Conservation (phyloP, 2,329 filamentous ascomycete genomes). For the Paecilomyces sp. region DNA sequence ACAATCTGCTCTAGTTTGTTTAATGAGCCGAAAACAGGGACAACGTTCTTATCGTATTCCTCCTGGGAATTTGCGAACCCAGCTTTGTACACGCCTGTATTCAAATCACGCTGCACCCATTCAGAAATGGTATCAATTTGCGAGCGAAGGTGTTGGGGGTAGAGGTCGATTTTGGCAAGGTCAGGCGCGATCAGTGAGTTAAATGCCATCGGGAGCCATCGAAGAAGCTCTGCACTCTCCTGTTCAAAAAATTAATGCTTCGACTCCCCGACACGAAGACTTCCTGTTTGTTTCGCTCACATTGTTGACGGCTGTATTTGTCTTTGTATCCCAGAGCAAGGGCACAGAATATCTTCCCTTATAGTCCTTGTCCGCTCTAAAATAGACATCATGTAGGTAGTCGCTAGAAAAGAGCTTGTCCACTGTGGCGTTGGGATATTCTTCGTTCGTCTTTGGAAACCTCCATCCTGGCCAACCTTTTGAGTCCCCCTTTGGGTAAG, state of each 20-base stretch:
- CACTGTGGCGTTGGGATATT: conserved; percentile 53
- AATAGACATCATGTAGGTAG: conserved; percentile 57
- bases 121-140: conserved; percentile 47
- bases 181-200: conserved; percentile 40
- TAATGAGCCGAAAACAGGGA: conserved; percentile 51
- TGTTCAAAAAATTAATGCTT: conserved; percentile 3
- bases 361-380: conserved; percentile 53
- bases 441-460: conserved; percentile 46
- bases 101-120: conserved; percentile 53
- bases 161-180: conserved; percentile 42
- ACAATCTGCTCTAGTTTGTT: conserved; percentile 51
- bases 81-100: conserved; percentile 55
- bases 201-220: conserved; percentile 53
- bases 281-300: conserved; percentile 5
- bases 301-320: conserved; percentile 52
- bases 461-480: conserved; percentile 58
- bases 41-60: conserved; percentile 48
- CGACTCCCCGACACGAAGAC: neutral
- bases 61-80: conserved; percentile 53
- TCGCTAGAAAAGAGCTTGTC: conserved; percentile 53
- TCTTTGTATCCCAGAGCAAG: conserved; percentile 55
- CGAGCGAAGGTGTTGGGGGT: conserved; percentile 41
- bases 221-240: conserved; percentile 52
- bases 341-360: conserved; percentile 56
- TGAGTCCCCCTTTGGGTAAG: conserved; percentile 60